A percentile compares a stretch with the other conserved stretches of the same genome.
Evolutionary conservation across 495 filamentous ascomycete genomes (phyloP).

Genomic region (Aspergillus avenaceus): DNA sequence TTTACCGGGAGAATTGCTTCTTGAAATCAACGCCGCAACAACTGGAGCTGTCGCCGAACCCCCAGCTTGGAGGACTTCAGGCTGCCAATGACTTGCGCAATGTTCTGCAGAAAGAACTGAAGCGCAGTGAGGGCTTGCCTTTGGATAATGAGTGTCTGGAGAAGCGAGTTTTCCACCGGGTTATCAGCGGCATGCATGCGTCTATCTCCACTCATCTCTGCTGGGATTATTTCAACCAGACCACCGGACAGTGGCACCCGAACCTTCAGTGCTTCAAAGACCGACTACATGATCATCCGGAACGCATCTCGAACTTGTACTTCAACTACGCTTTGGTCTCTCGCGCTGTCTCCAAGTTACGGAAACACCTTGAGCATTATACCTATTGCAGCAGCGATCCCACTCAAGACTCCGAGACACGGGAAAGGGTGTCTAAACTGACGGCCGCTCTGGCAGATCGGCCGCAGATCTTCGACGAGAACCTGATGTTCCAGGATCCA

Average conservation of each 20-base stretch:
- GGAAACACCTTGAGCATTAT: slow-evolving; percentile 74
- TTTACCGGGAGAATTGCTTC: slow-evolving; percentile 98
- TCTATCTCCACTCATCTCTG: slow-evolving; percentile 95
- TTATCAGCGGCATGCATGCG: slow-evolving; percentile 96
- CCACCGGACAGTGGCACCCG: slow-evolving; percentile 88
- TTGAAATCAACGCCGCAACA: slow-evolving; percentile 54
- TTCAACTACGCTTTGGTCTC: slow-evolving; percentile 96
- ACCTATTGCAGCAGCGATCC: slow-evolving; percentile 89
- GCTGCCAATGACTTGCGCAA: slow-evolving; percentile 81
- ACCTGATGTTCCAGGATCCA: slow-evolving; percentile 76
- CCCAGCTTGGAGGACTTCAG: slow-evolving; percentile 39
- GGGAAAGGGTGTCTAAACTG: slow-evolving; percentile 69
- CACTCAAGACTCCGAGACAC: slow-evolving; percentile 71
- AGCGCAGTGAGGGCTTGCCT: slow-evolving; percentile 63
- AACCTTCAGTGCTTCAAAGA: slow-evolving; percentile 87
- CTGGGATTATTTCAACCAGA: slow-evolving; percentile 94
- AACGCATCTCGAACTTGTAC: slow-evolving; percentile 94
- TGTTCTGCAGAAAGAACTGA: slow-evolving; percentile 68
- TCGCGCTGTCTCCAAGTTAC: slow-evolving; percentile 88
- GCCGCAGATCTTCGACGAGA: slow-evolving; percentile 87
- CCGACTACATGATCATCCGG: slow-evolving; percentile 76
- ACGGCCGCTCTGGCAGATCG: slow-evolving; percentile 60
- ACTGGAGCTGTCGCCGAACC: slow-evolving; percentile 26
- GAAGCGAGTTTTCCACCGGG: slow-evolving; percentile 93
- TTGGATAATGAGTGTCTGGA: slow-evolving; percentile 90